Evolutionary conservation across 2,329 filamentous ascomycete genomes (phyloP).

Genomic region (Raffaelea ambrosiae): DNA sequence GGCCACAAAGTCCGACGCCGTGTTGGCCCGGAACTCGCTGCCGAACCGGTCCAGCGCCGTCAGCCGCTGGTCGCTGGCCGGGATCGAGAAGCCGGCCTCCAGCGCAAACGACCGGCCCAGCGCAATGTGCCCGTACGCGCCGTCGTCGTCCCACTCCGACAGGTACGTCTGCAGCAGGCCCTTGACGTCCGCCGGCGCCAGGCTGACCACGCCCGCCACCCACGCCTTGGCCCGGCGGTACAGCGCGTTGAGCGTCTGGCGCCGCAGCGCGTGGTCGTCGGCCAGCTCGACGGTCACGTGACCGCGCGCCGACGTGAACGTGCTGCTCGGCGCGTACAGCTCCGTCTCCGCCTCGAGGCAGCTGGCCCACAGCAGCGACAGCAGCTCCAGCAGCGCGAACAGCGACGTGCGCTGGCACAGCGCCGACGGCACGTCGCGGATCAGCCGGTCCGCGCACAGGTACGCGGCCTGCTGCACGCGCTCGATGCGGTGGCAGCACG

Average conservation of each 20-base stretch:
- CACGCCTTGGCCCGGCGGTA: conserved; percentile 70
- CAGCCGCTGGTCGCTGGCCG: conserved; percentile 76
- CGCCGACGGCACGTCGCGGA: conserved; percentile 76
- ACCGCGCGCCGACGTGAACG: conserved; percentile 68
- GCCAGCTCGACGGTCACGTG: conserved; percentile 83
- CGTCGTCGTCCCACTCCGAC: conserved; percentile 88
- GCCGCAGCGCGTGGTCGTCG: conserved; percentile 79
- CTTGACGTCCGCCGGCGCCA: conserved; percentile 89
- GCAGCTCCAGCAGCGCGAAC: conserved; percentile 83
- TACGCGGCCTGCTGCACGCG: conserved; percentile 84
- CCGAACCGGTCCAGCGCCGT: conserved; percentile 74
- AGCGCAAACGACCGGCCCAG: conserved; percentile 89
- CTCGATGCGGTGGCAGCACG: conserved; percentile 88
- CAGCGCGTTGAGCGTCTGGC: conserved; percentile 68
- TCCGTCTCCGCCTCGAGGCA: conserved; percentile 93
- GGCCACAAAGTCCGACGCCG: conserved; percentile 89
- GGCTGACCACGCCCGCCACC: conserved; percentile 71
- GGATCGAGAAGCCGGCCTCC: conserved; percentile 83
- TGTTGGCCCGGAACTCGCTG: conserved; percentile 57
- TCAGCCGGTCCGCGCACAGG: conserved; percentile 74
- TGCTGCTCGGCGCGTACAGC: conserved; percentile 78
- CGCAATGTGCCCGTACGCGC: conserved; percentile 82
- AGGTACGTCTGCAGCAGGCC: conserved; percentile 92
- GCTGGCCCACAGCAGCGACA: conserved; percentile 91
- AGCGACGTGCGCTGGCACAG: conserved; percentile 84